These are phyloP conservation scores for Dianthus caryophyllus DNA, from an alignment of 148 eudicot species.

Conservation along the genomic window DNA sequence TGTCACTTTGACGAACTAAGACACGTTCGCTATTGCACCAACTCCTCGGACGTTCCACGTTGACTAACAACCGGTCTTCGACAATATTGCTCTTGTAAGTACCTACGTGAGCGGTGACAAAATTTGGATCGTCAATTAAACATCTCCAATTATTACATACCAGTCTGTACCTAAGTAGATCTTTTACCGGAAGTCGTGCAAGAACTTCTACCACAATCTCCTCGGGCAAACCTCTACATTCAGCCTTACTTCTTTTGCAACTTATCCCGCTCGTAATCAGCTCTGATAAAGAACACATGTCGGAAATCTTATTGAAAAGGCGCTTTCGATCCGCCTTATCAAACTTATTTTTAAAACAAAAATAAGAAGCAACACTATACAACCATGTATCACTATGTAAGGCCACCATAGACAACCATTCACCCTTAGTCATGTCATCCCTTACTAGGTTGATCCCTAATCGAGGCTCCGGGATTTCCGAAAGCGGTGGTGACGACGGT, in stretches of 20 bases:
- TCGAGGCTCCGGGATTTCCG: conserved; percentile 21
- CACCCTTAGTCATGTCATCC: conserved; percentile 10
- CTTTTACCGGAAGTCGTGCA: conserved; percentile 5
- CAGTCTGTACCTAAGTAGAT: conserved; percentile 8
- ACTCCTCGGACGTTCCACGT: background rate
- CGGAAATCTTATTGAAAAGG: conserved; percentile 12
- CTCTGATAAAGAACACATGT: background rate
- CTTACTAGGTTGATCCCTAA: conserved; percentile 19
- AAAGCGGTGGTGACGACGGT: background rate
- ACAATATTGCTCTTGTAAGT: conserved; percentile 7
- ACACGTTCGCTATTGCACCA: background rate
- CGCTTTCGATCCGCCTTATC: conserved; percentile 23
- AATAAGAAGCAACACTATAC: conserved; percentile 6
- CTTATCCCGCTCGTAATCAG: background rate
- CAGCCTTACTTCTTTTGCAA: conserved; percentile 5
- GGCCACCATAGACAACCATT: conserved; percentile 25
- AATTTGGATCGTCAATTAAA: conserved; percentile 12
- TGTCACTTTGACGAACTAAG: conserved; percentile 22
- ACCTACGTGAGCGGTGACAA: conserved; percentile 10
- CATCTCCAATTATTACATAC: conserved; percentile 17
- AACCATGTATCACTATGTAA: conserved; percentile 26
- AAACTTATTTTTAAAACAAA: conserved; percentile 7
- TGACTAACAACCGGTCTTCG: conserved; percentile 8
- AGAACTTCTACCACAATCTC: conserved; percentile 15
- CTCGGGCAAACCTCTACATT: conserved; percentile 12